These are phyloP conservation scores for Eucalyptus curtisii DNA, from an alignment of 345 rosid species.

Conservation along the genomic window DNA sequence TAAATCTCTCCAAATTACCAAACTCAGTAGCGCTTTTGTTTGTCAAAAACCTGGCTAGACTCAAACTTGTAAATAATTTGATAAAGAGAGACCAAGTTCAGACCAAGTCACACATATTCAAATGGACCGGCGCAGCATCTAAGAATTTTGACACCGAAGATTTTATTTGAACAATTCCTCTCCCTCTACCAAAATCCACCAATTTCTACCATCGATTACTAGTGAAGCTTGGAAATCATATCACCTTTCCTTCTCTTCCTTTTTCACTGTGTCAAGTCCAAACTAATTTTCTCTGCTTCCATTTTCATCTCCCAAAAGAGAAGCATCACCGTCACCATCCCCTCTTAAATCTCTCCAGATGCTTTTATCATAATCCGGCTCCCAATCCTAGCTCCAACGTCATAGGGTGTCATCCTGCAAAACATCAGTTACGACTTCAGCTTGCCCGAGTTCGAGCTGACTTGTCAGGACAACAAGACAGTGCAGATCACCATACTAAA, in stretches of 20 bases:
- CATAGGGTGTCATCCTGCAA: not conserved
- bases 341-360: not conserved
- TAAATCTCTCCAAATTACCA: not conserved
- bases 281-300: not conserved
- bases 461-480: not conserved
- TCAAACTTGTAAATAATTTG: not conserved
- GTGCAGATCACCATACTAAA: not conserved
- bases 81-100: not conserved
- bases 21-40: not conserved
- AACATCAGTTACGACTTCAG: not conserved
- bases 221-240: not conserved
- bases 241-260: not conserved
- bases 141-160: not conserved
- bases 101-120: not conserved
- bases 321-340: not conserved
- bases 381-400: not conserved
- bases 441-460: not conserved
- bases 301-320: not conserved
- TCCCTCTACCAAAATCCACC: not conserved
- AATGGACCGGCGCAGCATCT: not conserved
- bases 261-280: not conserved
- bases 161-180: not conserved
- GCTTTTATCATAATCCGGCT: not conserved
- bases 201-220: not conserved
- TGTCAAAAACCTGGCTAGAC: not conserved